Evolutionary conservation across 2,329 filamentous ascomycete species (phyloP).

Genomic region (Sclerotinia borealis): DNA sequence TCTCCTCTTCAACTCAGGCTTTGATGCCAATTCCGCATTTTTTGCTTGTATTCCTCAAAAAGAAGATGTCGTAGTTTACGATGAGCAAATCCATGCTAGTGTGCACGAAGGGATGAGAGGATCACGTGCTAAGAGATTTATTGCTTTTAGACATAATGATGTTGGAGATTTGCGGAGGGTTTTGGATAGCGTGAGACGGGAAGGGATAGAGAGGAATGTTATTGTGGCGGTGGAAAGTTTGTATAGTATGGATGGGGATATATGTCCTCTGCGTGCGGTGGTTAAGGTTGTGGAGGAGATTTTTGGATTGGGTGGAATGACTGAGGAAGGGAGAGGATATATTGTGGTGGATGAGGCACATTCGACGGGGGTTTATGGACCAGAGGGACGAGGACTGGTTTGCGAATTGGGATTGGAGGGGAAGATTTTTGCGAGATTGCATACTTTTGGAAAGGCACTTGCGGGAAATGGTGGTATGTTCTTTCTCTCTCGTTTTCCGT

Average conservation of each 20-base stretch:
- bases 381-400: slow-evolving; percentile 43
- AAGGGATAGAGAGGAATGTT: slow-evolving; percentile 31
- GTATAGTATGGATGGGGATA: slow-evolving; percentile 46
- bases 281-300: slow-evolving; percentile 34
- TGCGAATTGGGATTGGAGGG: slow-evolving; percentile 44
- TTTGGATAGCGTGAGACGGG: slow-evolving; percentile 17
- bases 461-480: slow-evolving; percentile 34
- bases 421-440: slow-evolving; percentile 43
- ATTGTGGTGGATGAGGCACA: slow-evolving; percentile 54
- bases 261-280: slow-evolving; percentile 36
- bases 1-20: slow-evolving; percentile 55
- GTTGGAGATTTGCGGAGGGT: slow-evolving; percentile 33
- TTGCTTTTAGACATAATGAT: slow-evolving; percentile 54
- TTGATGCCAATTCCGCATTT: slow-evolving; percentile 47
- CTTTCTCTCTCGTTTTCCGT: slow-evolving; percentile 21
- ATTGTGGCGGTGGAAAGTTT: slow-evolving; percentile 38
- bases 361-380: slow-evolving; percentile 44
- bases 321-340: slow-evolving; percentile 36
- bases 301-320: slow-evolving; percentile 14
- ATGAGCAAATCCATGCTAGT: slow-evolving; percentile 62
- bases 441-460: slow-evolving; percentile 49
- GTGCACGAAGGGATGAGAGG: slow-evolving; percentile 43
- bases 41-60: slow-evolving; percentile 44
- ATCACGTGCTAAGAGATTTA: slow-evolving; percentile 32
- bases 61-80: slow-evolving; percentile 54